Conservation (phyloP, 257 asterid species). For the Penstemon barbatus region DNA sequence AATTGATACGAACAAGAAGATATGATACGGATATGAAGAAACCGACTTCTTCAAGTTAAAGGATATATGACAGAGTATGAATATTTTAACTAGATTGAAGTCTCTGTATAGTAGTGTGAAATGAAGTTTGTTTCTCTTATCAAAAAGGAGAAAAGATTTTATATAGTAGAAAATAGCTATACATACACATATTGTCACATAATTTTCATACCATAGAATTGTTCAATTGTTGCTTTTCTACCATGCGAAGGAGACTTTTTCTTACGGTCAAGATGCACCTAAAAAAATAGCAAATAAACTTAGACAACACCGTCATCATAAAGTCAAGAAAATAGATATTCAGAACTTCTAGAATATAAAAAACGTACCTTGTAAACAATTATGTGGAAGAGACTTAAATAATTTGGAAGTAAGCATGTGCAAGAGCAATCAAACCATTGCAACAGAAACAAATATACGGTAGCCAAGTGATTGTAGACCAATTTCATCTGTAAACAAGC, state of each 20-base stretch:
- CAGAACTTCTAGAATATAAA: neutral
- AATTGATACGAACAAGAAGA: neutral
- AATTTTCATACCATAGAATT: conserved; percentile 51
- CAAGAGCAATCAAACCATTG: conserved; percentile 60
- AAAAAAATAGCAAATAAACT: conserved; percentile 12
- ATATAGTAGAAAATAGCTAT: neutral
- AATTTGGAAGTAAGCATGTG: conserved; percentile 45
- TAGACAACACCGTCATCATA: neutral
- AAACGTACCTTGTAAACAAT: conserved; percentile 48
- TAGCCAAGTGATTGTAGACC: conserved; percentile 52
- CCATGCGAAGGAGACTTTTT: conserved; percentile 39
- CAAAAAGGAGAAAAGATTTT: neutral
- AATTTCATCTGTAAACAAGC: conserved; percentile 54
- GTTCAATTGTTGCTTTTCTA: conserved; percentile 56
- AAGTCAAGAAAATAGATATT: conserved; percentile 3
- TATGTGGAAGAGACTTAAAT: conserved; percentile 48
- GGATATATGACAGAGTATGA: too few relatives aligned
- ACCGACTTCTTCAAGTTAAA: too few relatives aligned
- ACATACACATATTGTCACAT: neutral
- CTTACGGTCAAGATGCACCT: conserved; percentile 49
- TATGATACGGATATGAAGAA: too few relatives aligned
- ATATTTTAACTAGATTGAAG: too few relatives aligned
- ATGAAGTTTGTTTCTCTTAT: neutral
- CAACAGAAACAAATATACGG: conserved; percentile 42
- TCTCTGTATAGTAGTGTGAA: neutral